These are phyloP conservation scores for Vaccinium macrocarpon DNA, from an alignment of 148 eudicot species.

Conservation along the genomic window DNA sequence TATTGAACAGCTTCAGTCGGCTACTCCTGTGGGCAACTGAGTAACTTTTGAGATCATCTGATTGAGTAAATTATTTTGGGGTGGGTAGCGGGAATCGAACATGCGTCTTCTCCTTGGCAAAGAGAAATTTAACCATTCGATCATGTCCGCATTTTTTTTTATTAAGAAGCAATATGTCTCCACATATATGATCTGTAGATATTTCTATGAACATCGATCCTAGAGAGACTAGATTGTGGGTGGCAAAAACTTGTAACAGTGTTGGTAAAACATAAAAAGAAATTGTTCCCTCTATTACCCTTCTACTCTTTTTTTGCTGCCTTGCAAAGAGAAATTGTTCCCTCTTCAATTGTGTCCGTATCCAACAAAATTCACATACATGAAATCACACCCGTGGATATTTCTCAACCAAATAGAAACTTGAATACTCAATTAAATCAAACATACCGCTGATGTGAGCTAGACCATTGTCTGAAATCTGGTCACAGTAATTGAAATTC, in stretches of 20 bases:
- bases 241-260: neutral
- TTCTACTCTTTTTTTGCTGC: neutral
- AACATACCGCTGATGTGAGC: slow-evolving; percentile 45
- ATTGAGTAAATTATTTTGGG: neutral
- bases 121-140: too few relatives aligned
- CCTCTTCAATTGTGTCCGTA: neutral
- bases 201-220: too few relatives aligned
- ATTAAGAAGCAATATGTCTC: too few relatives aligned
- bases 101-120: too few relatives aligned
- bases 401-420: neutral
- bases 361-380: neutral
- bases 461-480: slow-evolving; percentile 56
- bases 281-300: neutral
- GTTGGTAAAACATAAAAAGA: neutral
- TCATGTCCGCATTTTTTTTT: too few relatives aligned
- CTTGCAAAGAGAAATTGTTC: neutral
- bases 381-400: neutral
- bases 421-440: neutral
- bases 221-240: neutral
- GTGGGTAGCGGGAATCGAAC: too few relatives aligned
- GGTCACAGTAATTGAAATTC: slow-evolving; percentile 54
- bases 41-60: neutral
- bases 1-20: neutral
- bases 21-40: neutral
- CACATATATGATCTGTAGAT: too few relatives aligned